These are phyloP conservation scores for Phytophthora hybrid DNA, from an alignment of 352 stramenopile species.

Conservation along the genomic window DNA sequence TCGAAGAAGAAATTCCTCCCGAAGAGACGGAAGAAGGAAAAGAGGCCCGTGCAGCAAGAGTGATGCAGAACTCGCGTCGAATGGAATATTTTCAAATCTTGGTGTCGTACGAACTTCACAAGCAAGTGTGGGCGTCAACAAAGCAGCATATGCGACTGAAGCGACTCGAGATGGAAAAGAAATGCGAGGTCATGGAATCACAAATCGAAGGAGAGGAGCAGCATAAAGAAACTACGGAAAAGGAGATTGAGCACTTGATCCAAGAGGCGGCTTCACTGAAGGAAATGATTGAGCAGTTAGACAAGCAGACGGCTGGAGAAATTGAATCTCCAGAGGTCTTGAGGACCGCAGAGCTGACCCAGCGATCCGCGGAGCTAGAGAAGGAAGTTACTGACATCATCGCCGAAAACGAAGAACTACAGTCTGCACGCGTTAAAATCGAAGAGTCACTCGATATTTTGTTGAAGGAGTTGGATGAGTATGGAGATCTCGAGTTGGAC, in stretches of 20 bases:
- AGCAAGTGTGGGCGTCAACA: slow-evolving; percentile 77
- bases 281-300: slow-evolving; percentile 70
- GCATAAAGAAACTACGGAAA: slow-evolving; percentile 56
- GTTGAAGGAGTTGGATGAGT: slow-evolving; percentile 73
- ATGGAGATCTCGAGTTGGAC: slow-evolving; percentile 66
- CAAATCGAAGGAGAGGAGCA: slow-evolving; percentile 60
- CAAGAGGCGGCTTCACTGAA: slow-evolving; percentile 63
- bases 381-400: slow-evolving; percentile 81
- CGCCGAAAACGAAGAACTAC: slow-evolving; percentile 74
- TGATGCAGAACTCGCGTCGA: slow-evolving; percentile 72
- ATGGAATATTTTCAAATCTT: slow-evolving; percentile 82
- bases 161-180: slow-evolving; percentile 61
- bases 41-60: slow-evolving; percentile 61
- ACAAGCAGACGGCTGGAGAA: slow-evolving; percentile 58
- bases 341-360: slow-evolving; percentile 62
- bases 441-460: slow-evolving; percentile 66
- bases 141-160: slow-evolving; percentile 59
- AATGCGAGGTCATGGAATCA: slow-evolving; percentile 57
- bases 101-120: slow-evolving; percentile 79
- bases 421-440: slow-evolving; percentile 52
- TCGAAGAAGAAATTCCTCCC: slow-evolving; percentile 60
- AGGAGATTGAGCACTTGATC: slow-evolving; percentile 65
- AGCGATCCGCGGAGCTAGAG: slow-evolving; percentile 62
- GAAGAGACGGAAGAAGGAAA: slow-evolving; percentile 82
- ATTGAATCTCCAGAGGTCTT: slow-evolving; percentile 74